Evolutionary conservation across 139 green algal species (phyloP).

Genomic region (Marvania coccoides): DNA sequence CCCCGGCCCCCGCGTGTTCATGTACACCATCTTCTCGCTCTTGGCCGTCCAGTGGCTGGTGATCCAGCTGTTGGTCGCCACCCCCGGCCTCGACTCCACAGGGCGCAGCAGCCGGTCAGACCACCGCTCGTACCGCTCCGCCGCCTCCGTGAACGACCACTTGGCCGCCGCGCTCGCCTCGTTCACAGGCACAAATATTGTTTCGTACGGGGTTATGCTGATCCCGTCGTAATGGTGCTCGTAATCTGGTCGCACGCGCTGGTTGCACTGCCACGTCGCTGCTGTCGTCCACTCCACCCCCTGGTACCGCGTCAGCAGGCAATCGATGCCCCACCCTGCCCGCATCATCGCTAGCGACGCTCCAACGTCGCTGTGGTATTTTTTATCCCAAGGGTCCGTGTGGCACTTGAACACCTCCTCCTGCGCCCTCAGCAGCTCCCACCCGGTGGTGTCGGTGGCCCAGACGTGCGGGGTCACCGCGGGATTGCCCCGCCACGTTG

Average conservation of each 20-base stretch:
- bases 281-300: conserved; percentile 33
- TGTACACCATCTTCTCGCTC: conserved; percentile 18
- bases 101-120: neutral
- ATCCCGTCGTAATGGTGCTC: conserved; percentile 30
- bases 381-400: conserved; percentile 13
- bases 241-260: conserved; percentile 9
- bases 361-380: conserved; percentile 23
- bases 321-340: conserved; percentile 32
- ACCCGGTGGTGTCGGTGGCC: conserved; percentile 18
- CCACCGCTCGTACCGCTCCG: conserved; percentile 30
- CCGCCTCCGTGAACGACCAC: conserved; percentile 15
- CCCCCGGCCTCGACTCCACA: neutral
- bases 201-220: conserved; percentile 27
- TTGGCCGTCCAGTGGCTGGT: conserved; percentile 5
- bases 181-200: conserved; percentile 33
- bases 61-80: conserved; percentile 31
- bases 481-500: conserved; percentile 21
- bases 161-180: neutral
- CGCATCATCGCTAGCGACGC: conserved; percentile 25
- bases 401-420: conserved; percentile 28
- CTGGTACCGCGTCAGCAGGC: conserved; percentile 36
- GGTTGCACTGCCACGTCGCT: conserved; percentile 29
- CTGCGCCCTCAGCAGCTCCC: neutral
- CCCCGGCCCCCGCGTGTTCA: conserved; percentile 25
- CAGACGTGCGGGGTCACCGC: conserved; percentile 20